Percentiles rank a stretch among this genome's conserved stretches.
Conservation (phyloP, 148 eudicot species). For the Rhododendron henanense region DNA sequence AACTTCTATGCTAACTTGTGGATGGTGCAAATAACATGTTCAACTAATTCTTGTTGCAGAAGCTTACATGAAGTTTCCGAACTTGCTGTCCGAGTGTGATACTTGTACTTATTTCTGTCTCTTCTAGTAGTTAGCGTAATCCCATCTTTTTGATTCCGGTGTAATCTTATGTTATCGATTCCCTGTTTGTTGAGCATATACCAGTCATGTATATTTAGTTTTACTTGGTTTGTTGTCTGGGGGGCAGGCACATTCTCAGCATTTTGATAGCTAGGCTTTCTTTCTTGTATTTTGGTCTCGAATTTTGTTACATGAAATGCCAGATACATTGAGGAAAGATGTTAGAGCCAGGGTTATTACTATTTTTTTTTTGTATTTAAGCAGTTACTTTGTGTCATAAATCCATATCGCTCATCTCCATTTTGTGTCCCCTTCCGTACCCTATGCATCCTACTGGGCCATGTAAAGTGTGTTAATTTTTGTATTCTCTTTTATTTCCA, state of each 20-base stretch:
- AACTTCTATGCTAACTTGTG: background rate
- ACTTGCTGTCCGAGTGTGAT: conserved; percentile 13
- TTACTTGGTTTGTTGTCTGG: background rate
- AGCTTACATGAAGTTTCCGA: background rate
- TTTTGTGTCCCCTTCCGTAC: background rate
- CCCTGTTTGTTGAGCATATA: background rate
- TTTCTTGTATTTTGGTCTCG: background rate
- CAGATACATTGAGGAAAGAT: background rate
- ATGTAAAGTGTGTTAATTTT: background rate
- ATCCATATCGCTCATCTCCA: background rate
- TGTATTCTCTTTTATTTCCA: background rate
- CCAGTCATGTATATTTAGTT: background rate
- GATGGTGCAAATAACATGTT: conserved; percentile 11
- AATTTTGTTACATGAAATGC: background rate
- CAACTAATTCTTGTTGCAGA: background rate
- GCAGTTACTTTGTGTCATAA: background rate
- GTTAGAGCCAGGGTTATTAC: background rate
- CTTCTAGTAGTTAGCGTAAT: background rate
- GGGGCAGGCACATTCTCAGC: background rate
- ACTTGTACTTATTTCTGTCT: conserved; percentile 18
- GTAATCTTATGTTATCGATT: background rate
- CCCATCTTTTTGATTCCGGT: background rate
- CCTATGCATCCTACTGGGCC: background rate
- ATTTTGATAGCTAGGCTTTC: background rate
- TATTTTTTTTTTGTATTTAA: background rate